A percentile compares a stretch with the other conserved stretches of the same genome.
These are phyloP conservation scores for Rachicladosporium sp. DNA, from an alignment of 2,329 filamentous ascomycete species.

Conservation along the genomic window DNA sequence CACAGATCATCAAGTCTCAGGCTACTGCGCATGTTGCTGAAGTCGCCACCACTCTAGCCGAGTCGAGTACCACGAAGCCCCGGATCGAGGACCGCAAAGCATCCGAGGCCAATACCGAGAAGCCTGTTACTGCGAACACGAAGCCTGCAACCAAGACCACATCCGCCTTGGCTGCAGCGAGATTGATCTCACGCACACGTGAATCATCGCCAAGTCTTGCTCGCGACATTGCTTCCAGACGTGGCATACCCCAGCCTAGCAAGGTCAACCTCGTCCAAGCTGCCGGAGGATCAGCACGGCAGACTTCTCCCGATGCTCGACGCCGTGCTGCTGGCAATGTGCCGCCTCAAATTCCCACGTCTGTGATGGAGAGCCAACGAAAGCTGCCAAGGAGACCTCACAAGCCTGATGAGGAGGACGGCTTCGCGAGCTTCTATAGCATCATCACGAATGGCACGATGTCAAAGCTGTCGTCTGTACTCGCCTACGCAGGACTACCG, in stretches of 20 bases:
- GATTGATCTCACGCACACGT: constrained; percentile 14
- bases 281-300: constrained; percentile 18
- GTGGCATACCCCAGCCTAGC: constrained; percentile 19
- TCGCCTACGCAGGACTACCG: constrained; percentile 87
- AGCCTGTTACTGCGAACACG: too few relatives aligned
- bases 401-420: constrained; percentile 39
- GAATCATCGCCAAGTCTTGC: constrained; percentile 25
- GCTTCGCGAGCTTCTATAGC: constrained; percentile 82
- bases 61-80: too few relatives aligned
- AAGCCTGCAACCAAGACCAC: constrained; percentile 3
- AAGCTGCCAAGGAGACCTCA: constrained; percentile 3
- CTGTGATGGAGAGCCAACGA: constrained; percentile 16
- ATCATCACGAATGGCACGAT: constrained; percentile 74
- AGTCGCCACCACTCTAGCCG: too few relatives aligned
- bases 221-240: constrained; percentile 26
- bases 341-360: constrained; percentile 16
- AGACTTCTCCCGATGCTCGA: constrained; percentile 19
- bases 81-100: too few relatives aligned
- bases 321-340: constrained; percentile 9
- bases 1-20: constrained; percentile 59
- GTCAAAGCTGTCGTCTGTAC: constrained; percentile 74
- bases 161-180: constrained; percentile 14
- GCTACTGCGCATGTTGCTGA: constrained; percentile 2
- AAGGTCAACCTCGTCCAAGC: constrained; percentile 12
- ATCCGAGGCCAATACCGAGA: too few relatives aligned